Base-by-base conservation (phyloP, 2,329 filamentous ascomycete genomes). In the Stachybotrys chartarum region DNA sequence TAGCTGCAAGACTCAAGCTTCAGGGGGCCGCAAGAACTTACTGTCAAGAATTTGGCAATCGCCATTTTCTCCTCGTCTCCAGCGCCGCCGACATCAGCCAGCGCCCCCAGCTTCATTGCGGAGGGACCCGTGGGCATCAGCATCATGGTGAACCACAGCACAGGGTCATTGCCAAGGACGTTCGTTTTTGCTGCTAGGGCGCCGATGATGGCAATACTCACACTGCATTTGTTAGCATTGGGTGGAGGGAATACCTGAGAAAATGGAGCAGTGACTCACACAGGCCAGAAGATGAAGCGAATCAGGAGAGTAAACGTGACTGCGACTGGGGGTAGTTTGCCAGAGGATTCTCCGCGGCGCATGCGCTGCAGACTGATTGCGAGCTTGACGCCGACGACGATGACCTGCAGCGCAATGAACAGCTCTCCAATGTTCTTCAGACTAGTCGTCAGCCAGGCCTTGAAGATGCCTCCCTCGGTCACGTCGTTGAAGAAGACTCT, bases 131-230 rank as follows among this genome's bases (percentile, higher is more conserved):
- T 52, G 32, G 50, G 50, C 50, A 52, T 52, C 50, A 52, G 50
- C 50, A 52, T 52, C 50, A 52, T 52, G 50, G 50, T 52, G 50
- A 52, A 52, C 50, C 50, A 52, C 17, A 52, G 35, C 35, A 52
- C 50, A 5, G 50, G 50, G 32, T 52, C 50, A 16, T 44, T 32
- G 8, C 35, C 50, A 17, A 52, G 50, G n/a, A 52, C 32, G 32
- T 44, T 42, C 44, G 50, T 52, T 30, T 52, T 52, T 5, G 32
- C 14, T 12, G 50, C 50, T 1, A 52, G 32, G 16, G 35, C 50
- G n/a, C 50, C 31, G 35, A 52, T 52, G 32, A 52, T 44, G 50
- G 35, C 32, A 52, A 52, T 44, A 32, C 50, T 52, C 32, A 52
- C 50, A 17, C 50, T 52, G n/a, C 8, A 11, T 17, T 24, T 7